Evolutionary conservation across 305 asterid species (phyloP), one percentile per base, ranked within the genome.

Genomic region (Fraxinus greggii): DNA sequence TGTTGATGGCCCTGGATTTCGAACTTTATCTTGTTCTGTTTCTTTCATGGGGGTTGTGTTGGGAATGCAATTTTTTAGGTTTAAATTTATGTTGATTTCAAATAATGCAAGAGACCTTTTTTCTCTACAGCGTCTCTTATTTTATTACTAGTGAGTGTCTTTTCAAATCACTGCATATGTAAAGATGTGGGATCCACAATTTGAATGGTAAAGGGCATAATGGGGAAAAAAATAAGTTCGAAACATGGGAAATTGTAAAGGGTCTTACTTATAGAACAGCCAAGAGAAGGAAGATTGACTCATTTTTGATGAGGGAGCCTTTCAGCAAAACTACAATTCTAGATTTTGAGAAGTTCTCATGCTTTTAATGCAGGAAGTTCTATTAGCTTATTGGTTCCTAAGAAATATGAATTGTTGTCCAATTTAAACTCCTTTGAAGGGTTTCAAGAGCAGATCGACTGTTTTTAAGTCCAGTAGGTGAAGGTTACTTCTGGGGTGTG

Each of bases 401-500:
- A 35, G 32, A 63, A 40, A 24, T 19, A 54, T 48, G 32, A 63
- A 40, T 45, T 56, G 45, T 33, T 72, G 75, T 72, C 61, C 77
- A 3, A 78, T 80, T 82, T 59, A 72, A 76, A 75, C 21, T 78
- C 65, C 56, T 23, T 21, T 65, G 32, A 65, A 24, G 35, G 72
- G 72, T 65, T 65, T 17, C 17, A 0, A 63, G 24, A 48, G 29
- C 75, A 48, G 67, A 77, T 75, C 63, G 78, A 76, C 51, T 45
- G 23, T 79, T 54, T 33, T 17, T 79, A 78, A 74, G 82, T 45
- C 48, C 35, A 42, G 74, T 24, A 21, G 42, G 21, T 83, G 76
- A 79, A 74, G 36, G 73, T 28, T 84, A 61, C 61, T 78, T 82
- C 79, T 78, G 72, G 48, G 82, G 33, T 32, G 67, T 33, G 67